phyloP scores from a whole-genome alignment of 2,329 filamentous ascomycete genomes.

The Dendryphion nanum region DNA sequence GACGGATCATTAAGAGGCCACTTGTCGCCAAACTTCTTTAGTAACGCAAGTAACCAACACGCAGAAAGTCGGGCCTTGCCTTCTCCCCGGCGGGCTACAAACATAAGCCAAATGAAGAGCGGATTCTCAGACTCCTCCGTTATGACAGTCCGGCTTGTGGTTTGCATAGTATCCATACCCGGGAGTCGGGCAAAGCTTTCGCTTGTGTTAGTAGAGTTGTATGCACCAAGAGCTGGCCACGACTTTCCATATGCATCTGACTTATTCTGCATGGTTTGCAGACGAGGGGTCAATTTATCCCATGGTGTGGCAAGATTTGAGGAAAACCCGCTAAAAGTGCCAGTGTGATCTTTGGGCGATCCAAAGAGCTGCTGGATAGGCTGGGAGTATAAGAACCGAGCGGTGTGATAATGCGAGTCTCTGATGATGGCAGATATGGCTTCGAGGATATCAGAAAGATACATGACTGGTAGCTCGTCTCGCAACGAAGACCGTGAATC shows the following conservation, averaged over 20 bases:
- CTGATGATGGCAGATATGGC: slow-evolving; percentile 75
- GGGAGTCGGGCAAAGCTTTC: slow-evolving; percentile 31
- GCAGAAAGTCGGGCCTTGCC: slow-evolving; percentile 43
- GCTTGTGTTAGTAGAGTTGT: slow-evolving; percentile 18
- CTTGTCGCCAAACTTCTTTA: slow-evolving; percentile 37
- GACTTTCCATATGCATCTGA: slow-evolving; percentile 40
- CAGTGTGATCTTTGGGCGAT: slow-evolving; percentile 24
- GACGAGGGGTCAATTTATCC: slow-evolving; percentile 38
- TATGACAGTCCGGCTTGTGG: slow-evolving; percentile 28
- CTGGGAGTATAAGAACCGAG: slow-evolving; percentile 54
- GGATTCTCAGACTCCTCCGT: slow-evolving; percentile 47
- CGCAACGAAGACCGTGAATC: slow-evolving; percentile 14
- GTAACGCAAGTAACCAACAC: slow-evolving; percentile 38
- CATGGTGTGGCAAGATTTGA: slow-evolving; percentile 15
- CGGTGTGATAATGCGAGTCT: slow-evolving; percentile 75
- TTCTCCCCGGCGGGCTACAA: slow-evolving; percentile 42
- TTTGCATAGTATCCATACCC: slow-evolving; percentile 31
- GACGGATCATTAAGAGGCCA: slow-evolving; percentile 38
- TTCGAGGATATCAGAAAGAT: slow-evolving; percentile 69
- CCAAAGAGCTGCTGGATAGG: slow-evolving; percentile 35
- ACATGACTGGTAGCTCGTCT: slow-evolving; percentile 46
- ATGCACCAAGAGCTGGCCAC: slow-evolving; percentile 44
- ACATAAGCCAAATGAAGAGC: slow-evolving; percentile 49
- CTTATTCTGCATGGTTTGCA: slow-evolving; percentile 38
- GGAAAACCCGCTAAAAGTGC: slow-evolving; percentile 18